phyloP scores from a whole-genome alignment of 2,329 filamentous ascomycete species.

The Neofusicoccum kwambonambiense region DNA sequence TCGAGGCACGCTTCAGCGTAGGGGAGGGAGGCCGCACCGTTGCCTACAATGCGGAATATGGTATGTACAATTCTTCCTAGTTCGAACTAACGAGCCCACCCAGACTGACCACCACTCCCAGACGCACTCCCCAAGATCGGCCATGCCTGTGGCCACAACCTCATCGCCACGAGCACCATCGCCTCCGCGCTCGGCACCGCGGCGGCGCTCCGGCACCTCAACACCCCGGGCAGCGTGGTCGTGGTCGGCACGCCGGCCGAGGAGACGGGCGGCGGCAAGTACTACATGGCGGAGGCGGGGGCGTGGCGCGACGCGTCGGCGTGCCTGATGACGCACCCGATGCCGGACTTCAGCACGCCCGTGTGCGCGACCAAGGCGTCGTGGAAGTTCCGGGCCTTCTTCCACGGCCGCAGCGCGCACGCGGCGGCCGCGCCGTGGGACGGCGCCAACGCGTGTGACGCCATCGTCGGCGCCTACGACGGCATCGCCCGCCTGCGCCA shows the following conservation, averaged over 20 bases:
- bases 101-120: neutral
- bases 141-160: constrained; percentile 48
- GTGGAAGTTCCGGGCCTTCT: constrained; percentile 29
- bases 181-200: constrained; percentile 39
- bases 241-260: constrained; percentile 49
- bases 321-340: constrained; percentile 33
- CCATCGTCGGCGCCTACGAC: constrained; percentile 23
- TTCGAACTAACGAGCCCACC: too few species aligned
- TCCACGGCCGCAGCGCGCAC: constrained; percentile 42
- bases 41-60: constrained; percentile 44
- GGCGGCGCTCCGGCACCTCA: constrained; percentile 27
- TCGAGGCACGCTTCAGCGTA: constrained; percentile 46
- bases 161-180: constrained; percentile 42
- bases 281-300: constrained; percentile 45
- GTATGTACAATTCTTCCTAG: constrained; percentile 14
- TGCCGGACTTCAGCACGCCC: constrained; percentile 45
- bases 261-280: constrained; percentile 47
- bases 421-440: constrained; percentile 36
- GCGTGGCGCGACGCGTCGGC: constrained; percentile 41
- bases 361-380: constrained; percentile 50
- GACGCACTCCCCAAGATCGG: constrained; percentile 44
- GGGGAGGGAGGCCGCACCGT: constrained; percentile 48
- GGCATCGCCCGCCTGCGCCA: constrained; percentile 38
- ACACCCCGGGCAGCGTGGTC: constrained; percentile 36
- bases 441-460: constrained; percentile 32